These are phyloP conservation scores for Syncephalastrum monosporum DNA, from an alignment of 371 early-diverging fungal species.

Conservation along the genomic window DNA sequence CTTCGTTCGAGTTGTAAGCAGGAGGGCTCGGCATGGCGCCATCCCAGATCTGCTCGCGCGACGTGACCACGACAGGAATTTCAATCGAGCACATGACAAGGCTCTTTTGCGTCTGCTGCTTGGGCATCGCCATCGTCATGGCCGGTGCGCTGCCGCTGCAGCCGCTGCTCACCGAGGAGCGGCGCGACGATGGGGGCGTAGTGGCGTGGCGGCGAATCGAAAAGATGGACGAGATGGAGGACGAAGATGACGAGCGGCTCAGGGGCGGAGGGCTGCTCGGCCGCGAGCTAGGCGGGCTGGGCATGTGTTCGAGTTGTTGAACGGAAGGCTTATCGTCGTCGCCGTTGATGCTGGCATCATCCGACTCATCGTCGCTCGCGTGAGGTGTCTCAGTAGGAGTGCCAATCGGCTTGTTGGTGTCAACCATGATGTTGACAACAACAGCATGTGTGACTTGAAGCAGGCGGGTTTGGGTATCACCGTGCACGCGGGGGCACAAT, in stretches of 20 bases:
- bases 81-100: slow-evolving; percentile 37
- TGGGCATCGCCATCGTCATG: slow-evolving; percentile 7
- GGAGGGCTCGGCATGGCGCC: slow-evolving; percentile 23
- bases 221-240: slow-evolving; percentile 32
- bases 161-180: slow-evolving; percentile 14
- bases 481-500: slow-evolving; percentile 34
- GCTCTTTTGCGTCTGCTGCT: not conserved
- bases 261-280: slow-evolving; percentile 30
- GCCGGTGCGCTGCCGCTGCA: slow-evolving; percentile 1
- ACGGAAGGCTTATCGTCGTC: slow-evolving; percentile 5
- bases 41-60: slow-evolving; percentile 43
- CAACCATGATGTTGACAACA: slow-evolving; percentile 27
- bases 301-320: slow-evolving; percentile 8
- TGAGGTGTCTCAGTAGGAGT: not conserved
- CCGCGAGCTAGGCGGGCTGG: slow-evolving; percentile 17
- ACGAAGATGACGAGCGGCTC: slow-evolving; percentile 40
- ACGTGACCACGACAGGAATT: slow-evolving; percentile 43
- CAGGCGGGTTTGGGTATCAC: slow-evolving; percentile 23
- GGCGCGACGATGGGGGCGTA: slow-evolving; percentile 11
- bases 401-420: slow-evolving; percentile 11
- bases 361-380: slow-evolving; percentile 9
- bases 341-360: slow-evolving; percentile 2
- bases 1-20: slow-evolving; percentile 32
- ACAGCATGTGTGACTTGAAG: slow-evolving; percentile 25
- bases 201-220: slow-evolving; percentile 12